Conservation (phyloP, 805 yeast species). For the Wickerhamomyces silvicola region DNA sequence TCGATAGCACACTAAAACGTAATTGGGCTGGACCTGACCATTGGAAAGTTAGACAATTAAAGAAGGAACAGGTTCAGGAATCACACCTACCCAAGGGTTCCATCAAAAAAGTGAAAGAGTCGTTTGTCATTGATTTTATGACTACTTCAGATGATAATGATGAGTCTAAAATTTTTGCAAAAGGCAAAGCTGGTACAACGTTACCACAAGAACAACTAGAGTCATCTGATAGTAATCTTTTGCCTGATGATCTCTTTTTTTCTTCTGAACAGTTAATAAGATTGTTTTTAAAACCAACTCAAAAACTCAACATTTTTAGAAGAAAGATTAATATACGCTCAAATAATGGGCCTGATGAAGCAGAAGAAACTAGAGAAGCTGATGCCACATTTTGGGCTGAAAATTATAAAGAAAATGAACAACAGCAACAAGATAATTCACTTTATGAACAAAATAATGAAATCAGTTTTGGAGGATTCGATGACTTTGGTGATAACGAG, state of each 20-base stretch:
- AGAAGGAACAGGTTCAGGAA: constrained; percentile 24
- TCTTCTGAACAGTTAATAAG: constrained; percentile 61
- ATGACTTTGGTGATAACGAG: constrained; percentile 9
- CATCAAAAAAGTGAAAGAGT: constrained; percentile 29
- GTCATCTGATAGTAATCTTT: constrained; percentile 37
- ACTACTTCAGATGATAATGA: constrained; percentile 27
- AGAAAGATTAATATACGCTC: constrained; percentile 5
- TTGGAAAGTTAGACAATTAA: constrained; percentile 73
- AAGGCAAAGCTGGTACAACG: constrained; percentile 28
- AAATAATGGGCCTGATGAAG: constrained; percentile 3
- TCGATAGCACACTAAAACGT: constrained; percentile 60
- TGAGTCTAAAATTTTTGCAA: constrained; percentile 35
- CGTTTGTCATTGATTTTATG: constrained; percentile 37
- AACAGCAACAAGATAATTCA: constrained; percentile 29
- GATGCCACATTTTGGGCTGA: constrained; percentile 74
- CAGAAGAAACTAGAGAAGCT: constrained; percentile 30
- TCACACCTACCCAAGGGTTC: constrained; percentile 4
- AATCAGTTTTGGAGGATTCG: constrained; percentile 31
- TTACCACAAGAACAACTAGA: constrained; percentile 36
- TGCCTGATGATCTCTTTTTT: constrained; percentile 73
- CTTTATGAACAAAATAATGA: constrained; percentile 24
- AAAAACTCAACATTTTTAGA: constrained; percentile 31
- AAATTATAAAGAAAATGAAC: constrained; percentile 40
- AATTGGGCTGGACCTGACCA: constrained; percentile 93
- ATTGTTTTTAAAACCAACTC: constrained; percentile 62